phyloP scores from a whole-genome alignment of 148 eudicot genomes.

The Polygonum maritimum region DNA sequence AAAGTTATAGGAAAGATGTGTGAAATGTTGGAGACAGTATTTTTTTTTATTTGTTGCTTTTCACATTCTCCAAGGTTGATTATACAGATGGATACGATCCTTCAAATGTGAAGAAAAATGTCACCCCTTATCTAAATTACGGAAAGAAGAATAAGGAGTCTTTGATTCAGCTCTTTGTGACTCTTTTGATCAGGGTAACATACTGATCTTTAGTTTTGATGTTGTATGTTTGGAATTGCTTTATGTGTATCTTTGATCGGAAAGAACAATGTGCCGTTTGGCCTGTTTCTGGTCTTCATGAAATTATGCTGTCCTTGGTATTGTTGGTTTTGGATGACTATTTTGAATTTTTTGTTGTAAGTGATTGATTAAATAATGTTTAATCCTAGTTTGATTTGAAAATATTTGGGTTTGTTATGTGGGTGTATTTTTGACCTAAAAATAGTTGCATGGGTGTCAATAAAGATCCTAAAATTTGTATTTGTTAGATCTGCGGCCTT shows the following conservation, averaged over 20 bases:
- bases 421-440: too few species aligned
- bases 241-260: neutral
- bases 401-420: neutral
- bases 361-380: neutral
- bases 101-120: constrained; percentile 28
- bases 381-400: neutral
- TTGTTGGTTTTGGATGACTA: neutral
- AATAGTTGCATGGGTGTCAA: too few species aligned
- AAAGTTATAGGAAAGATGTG: neutral
- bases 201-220: neutral
- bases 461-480: neutral
- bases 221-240: neutral
- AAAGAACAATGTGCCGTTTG: neutral
- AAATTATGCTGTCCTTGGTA: neutral
- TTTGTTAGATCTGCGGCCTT: neutral
- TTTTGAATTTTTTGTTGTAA: neutral
- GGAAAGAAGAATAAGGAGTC: constrained; percentile 65
- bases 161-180: constrained; percentile 63
- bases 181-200: constrained; percentile 66
- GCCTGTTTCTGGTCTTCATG: neutral
- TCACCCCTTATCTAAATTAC: constrained; percentile 32
- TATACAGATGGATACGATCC: constrained; percentile 60
- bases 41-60: neutral
- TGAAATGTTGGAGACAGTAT: neutral
- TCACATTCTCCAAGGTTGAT: neutral